A percentile compares a stretch with the other conserved stretches of the same genome.
phyloP scores from a whole-genome alignment of 2,329 filamentous ascomycete species.

The Botrytis porri region DNA sequence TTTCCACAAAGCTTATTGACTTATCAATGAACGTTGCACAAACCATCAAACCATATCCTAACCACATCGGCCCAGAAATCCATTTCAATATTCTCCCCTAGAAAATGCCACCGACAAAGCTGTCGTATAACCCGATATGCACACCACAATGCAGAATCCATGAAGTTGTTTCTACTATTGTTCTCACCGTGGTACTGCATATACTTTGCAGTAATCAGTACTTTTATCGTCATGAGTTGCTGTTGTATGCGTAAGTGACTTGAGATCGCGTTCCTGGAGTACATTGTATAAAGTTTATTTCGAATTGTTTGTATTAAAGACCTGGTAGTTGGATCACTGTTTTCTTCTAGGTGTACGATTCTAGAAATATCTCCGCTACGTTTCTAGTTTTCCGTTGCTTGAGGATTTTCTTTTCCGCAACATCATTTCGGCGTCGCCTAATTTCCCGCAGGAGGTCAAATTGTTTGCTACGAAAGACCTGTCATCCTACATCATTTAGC shows the following conservation, averaged over 20 bases:
- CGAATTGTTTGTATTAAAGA: neutral
- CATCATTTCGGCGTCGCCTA: neutral
- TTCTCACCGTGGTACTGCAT: constrained; percentile 15
- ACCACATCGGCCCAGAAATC: constrained; percentile 5
- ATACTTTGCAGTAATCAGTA: constrained; percentile 9
- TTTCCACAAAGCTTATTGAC: constrained; percentile 3
- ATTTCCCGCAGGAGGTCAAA: neutral
- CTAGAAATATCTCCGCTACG: neutral
- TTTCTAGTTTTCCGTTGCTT: neutral
- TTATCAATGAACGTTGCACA: neutral
- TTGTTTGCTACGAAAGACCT: neutral
- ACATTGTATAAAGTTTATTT: neutral
- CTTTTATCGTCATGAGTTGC: neutral
- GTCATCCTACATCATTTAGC: neutral
- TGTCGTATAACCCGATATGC: constrained; percentile 17
- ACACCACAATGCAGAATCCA: constrained; percentile 13
- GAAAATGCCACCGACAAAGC: constrained; percentile 12
- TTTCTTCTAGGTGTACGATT: neutral
- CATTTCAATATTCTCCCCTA: constrained; percentile 8
- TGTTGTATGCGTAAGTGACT: neutral
- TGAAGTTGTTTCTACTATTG: constrained; percentile 1
- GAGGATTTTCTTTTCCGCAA: neutral
- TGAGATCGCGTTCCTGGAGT: neutral
- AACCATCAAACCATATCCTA: neutral
- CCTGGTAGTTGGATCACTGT: neutral